phyloP scores from a whole-genome alignment of 345 rosid genomes.

The Linum lewisii region DNA sequence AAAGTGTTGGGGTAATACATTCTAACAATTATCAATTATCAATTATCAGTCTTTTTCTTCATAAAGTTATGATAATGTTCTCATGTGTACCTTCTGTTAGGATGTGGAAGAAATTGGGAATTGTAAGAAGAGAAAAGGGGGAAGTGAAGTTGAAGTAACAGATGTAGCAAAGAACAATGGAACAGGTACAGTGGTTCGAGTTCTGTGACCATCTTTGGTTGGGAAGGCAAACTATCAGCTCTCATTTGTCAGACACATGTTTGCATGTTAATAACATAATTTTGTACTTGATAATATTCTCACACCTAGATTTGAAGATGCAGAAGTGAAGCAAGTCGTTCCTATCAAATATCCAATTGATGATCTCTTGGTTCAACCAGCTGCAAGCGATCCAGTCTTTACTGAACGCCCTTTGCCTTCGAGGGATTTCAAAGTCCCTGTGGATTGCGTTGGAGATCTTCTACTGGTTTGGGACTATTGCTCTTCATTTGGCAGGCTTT shows the following conservation, averaged over 20 bases:
- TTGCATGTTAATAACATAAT: too few species aligned
- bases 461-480: slow-evolving; percentile 97
- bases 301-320: slow-evolving; percentile 18
- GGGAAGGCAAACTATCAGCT: not conserved
- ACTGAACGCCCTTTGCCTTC: slow-evolving; percentile 66
- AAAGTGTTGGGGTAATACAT: slow-evolving; percentile 18
- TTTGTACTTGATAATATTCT: slow-evolving; percentile 1
- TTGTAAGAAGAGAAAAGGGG: slow-evolving; percentile 50
- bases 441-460: slow-evolving; percentile 78
- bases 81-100: slow-evolving; percentile 25
- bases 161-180: slow-evolving; percentile 17
- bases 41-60: not conserved
- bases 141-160: slow-evolving; percentile 21
- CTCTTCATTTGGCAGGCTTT: slow-evolving; percentile 61
- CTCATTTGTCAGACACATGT: not conserved
- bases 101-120: slow-evolving; percentile 37
- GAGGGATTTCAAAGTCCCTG: slow-evolving; percentile 66
- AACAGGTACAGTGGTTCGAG: slow-evolving; percentile 15
- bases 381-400: slow-evolving; percentile 59
- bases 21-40: not conserved
- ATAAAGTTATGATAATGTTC: slow-evolving; percentile 10
- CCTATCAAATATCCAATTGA: slow-evolving; percentile 79
- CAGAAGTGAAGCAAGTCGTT: slow-evolving; percentile 42
- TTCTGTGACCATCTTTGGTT: not conserved
- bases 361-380: slow-evolving; percentile 63